Conservation (phyloP, 2,329 filamentous ascomycete genomes). For the Xylariaceae sp. region DNA sequence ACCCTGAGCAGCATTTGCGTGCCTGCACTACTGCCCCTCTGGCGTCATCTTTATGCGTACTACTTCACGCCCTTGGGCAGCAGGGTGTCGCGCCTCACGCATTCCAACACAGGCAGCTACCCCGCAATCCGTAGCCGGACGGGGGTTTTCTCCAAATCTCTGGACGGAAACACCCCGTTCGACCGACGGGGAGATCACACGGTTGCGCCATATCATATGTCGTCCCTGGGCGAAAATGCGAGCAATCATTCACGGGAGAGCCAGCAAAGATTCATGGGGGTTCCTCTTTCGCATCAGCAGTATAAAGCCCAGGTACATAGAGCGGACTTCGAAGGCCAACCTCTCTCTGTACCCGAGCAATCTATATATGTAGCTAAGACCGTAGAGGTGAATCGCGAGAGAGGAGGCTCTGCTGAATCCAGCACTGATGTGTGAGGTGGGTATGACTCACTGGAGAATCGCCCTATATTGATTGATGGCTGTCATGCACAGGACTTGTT, state of each 20-base stretch:
- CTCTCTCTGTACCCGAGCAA: background rate
- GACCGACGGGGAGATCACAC: background rate
- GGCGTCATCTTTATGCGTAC: background rate
- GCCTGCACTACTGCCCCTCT: slow-evolving; percentile 5
- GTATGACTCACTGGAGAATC: no score
- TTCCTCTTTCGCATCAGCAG: background rate
- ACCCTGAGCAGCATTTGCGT: slow-evolving; percentile 9
- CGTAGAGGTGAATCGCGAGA: background rate
- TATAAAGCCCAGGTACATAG: background rate
- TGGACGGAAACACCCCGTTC: background rate
- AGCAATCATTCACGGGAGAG: background rate
- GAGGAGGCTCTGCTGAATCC: no score
- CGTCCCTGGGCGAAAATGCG: background rate
- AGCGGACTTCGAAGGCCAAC: background rate
- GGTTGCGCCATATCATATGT: background rate
- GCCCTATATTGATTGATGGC: no score
- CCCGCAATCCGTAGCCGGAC: background rate
- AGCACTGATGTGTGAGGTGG: no score
- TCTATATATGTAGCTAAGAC: background rate
- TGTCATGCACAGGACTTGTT: no score
- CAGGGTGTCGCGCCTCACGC: background rate
- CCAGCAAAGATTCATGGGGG: background rate
- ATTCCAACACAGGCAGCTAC: background rate
- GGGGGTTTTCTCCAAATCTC: background rate
- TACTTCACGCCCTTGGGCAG: slow-evolving; percentile 3